Evolutionary conservation across 345 rosid genomes (phyloP), one percentile per base, ranked within the genome.

Genomic region (Aquilaria yunnanensis): DNA sequence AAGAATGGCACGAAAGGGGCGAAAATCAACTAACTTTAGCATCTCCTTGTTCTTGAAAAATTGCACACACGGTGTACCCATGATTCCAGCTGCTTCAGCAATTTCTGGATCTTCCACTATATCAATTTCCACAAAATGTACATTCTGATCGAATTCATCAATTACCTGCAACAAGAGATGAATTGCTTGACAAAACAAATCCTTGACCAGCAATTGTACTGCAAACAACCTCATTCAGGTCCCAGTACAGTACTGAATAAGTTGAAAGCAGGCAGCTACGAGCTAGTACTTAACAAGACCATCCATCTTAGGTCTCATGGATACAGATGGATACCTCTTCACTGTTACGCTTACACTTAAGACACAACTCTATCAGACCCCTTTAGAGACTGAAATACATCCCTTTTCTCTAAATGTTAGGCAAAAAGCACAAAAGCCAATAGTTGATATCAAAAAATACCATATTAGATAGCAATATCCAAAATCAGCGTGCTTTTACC

Each of bases 21-120:
- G 48, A 29, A 32, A 30, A 9, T 16, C 43, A 48, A 60, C 82
- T n/a, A n/a, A 92, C 97, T 83, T 83, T 73, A 90, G 72, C 93
- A 90, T 85, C 70, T 93, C 96, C 79, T 87, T 93, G 70, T 86
- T 83, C 81, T 93, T 90, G 80, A 86, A 93, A 72, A 90, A 94
- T 75, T 94, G 97, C 67, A 94, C 97, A 12, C 96, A 90, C 7
- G 97, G 97, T 14, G 97, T 90, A 47, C 99, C 97, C 97, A 93
- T 93, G 52, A 93, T 93, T 71, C 83, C 96, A 47, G 97, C 99
- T 34, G 96, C 95, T 78, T 94, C 95, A 59, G 97, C 95, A 67
- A 94, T 78, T 72, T 90, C 97, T 54, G 55, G 97, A 72, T 94
- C 99, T 84, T 90, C 99, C 77, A 90, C 99, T 0, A 90, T 94